These are phyloP conservation scores for Alternaria ventricosa DNA, from an alignment of 2,329 filamentous ascomycete genomes.

Conservation along the genomic window DNA sequence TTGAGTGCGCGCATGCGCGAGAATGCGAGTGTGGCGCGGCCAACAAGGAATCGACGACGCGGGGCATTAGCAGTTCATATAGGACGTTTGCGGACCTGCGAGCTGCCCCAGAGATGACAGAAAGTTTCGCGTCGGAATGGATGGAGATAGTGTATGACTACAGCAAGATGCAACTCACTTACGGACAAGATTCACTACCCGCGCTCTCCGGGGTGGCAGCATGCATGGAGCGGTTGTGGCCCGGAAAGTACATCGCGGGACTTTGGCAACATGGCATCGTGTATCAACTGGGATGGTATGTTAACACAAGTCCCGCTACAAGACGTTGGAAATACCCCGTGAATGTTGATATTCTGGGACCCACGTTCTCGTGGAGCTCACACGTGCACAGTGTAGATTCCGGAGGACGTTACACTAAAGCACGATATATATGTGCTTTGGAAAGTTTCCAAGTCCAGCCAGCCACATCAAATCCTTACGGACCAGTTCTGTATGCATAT, in stretches of 20 bases:
- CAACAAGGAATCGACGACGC: neutral
- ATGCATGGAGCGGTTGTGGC: neutral
- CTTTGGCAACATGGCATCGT: neutral
- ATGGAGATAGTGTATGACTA: rapidly evolving
- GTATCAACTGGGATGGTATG: neutral
- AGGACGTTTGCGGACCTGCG: neutral
- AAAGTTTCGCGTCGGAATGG: neutral
- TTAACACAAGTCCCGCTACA: rapidly evolving
- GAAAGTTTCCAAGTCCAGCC: neutral
- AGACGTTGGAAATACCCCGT: neutral
- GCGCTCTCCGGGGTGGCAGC: neutral
- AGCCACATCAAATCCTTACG: neutral
- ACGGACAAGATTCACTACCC: neutral
- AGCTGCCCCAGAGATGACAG: neutral
- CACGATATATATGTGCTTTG: neutral
- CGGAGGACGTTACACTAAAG: too few relatives aligned
- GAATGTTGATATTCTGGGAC: neutral
- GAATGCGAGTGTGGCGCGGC: neutral
- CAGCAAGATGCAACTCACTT: neutral
- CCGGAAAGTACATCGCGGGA: neutral
- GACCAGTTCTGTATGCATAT: neutral
- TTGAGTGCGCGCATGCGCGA: neutral
- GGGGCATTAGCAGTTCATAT: rapidly evolving
- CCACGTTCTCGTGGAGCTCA: neutral
- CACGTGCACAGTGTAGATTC: neutral